Percentiles rank a stretch among this genome's conserved stretches.
These are phyloP conservation scores for Grifola frondosa DNA, from an alignment of 1,284 basidiomycete genomes.

Conservation along the genomic window DNA sequence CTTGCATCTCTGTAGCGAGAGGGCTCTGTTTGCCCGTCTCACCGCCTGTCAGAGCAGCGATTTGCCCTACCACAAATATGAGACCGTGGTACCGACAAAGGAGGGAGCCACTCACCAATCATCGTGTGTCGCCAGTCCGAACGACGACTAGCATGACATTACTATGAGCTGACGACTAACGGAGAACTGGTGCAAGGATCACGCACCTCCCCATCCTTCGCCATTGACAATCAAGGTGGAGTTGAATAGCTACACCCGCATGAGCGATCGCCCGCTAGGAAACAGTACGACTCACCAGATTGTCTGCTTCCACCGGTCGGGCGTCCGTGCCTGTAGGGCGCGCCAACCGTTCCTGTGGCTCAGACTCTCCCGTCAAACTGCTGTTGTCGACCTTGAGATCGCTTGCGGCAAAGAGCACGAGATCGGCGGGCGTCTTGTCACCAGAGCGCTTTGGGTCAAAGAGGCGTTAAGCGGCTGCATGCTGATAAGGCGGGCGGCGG, in stretches of 20 bases:
- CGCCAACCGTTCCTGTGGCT: constrained; percentile 59
- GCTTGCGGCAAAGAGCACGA: constrained; percentile 55
- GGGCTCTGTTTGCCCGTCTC: constrained; percentile 65
- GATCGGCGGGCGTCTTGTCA: constrained; percentile 70
- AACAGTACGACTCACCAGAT: constrained; percentile 42
- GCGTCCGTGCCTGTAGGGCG: constrained; percentile 44
- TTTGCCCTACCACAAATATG: constrained; percentile 45
- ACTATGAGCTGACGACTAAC: no score
- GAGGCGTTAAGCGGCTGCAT: background rate
- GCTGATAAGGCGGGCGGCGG: background rate
- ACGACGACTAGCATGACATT: constrained; percentile 68
- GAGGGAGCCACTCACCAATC: constrained; percentile 44
- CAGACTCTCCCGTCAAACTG: constrained; percentile 68
- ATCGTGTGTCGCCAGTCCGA: constrained; percentile 67
- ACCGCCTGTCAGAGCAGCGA: constrained; percentile 61
- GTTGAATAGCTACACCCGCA: constrained; percentile 53
- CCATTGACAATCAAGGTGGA: constrained; percentile 68
- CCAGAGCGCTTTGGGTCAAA: constrained; percentile 47
- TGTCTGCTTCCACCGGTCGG: constrained; percentile 63
- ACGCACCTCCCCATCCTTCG: constrained; percentile 63
- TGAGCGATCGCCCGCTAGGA: background rate
- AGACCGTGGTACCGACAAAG: background rate
- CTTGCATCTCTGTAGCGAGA: constrained; percentile 66
- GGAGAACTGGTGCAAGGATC: no score
- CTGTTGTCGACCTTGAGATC: constrained; percentile 72